These are phyloP conservation scores for Colletotrichum sp. DNA, from an alignment of 2,329 filamentous ascomycete genomes.

Conservation along the genomic window DNA sequence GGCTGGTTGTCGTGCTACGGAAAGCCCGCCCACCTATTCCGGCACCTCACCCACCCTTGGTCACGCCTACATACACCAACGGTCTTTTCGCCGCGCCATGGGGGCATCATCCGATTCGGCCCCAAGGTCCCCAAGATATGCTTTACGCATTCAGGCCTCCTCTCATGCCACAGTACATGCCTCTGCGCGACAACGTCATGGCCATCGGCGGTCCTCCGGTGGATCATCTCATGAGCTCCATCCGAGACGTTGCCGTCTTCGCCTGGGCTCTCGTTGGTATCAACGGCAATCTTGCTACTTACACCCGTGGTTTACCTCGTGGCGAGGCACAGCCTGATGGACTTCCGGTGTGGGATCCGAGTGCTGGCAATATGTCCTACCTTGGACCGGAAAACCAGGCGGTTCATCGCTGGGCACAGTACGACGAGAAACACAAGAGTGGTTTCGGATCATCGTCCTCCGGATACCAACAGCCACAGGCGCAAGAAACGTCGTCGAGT, in stretches of 20 bases:
- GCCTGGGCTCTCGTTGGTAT: slow-evolving; percentile 84
- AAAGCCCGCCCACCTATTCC: slow-evolving; percentile 75
- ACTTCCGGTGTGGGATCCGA: slow-evolving; percentile 64
- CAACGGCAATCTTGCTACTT: slow-evolving; percentile 74
- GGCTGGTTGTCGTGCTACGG: slow-evolving; percentile 80
- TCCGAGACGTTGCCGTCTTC: slow-evolving; percentile 86
- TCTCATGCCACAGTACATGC: slow-evolving; percentile 49
- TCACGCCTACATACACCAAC: slow-evolving; percentile 55
- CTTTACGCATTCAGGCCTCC: slow-evolving; percentile 49
- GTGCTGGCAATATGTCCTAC: slow-evolving; percentile 34
- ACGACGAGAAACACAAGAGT: slow-evolving; percentile 19
- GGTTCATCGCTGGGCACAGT: slow-evolving; percentile 29
- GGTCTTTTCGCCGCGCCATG: slow-evolving; percentile 83
- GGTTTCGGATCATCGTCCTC: background rate
- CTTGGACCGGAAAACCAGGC: slow-evolving; percentile 41
- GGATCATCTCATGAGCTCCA: slow-evolving; percentile 76
- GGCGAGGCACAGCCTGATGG: slow-evolving; percentile 67
- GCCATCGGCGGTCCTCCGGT: slow-evolving; percentile 57
- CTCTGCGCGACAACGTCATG: slow-evolving; percentile 47
- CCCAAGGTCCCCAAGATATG: slow-evolving; percentile 46
- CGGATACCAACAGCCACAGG: background rate
- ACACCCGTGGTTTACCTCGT: slow-evolving; percentile 64
- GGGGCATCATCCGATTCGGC: slow-evolving; percentile 70
- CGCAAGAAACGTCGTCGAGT: background rate
- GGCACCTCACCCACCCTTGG: slow-evolving; percentile 53